Conservation (phyloP, 163 green algal genomes). For the Scenedesmus sp. region DNA sequence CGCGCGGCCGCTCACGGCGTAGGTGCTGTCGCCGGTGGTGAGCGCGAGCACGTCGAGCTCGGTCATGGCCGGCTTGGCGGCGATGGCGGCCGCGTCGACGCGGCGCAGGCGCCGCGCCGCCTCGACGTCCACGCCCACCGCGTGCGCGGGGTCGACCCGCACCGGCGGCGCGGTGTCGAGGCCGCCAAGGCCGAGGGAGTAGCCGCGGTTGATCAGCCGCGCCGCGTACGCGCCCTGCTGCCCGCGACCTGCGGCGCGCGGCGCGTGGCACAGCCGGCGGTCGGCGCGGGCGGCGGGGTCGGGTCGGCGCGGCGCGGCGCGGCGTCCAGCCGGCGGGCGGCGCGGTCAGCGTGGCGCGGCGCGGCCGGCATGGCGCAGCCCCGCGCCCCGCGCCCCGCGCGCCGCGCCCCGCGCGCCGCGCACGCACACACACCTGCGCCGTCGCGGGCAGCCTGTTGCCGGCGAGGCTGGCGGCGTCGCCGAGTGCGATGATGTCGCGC, state of each 20-base stretch:
- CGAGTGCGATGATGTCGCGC: slow-evolving; percentile 67
- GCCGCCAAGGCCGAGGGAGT: slow-evolving; percentile 57
- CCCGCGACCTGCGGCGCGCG: slow-evolving; percentile 61
- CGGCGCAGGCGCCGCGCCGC: slow-evolving; percentile 19
- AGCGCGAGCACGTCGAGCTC: slow-evolving; percentile 39
- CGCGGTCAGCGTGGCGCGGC: too few relatives aligned
- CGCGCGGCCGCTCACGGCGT: too few relatives aligned
- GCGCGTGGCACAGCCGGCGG: too few relatives aligned
- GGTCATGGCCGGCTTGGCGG: slow-evolving; percentile 27
- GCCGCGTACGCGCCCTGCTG: slow-evolving; percentile 74
- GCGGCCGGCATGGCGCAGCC: too few relatives aligned
- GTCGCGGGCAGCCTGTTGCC: slow-evolving; percentile 65
- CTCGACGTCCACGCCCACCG: slow-evolving; percentile 27
- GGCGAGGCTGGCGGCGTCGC: slow-evolving; percentile 66
- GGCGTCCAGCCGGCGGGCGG: too few relatives aligned
- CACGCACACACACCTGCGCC: slow-evolving; percentile 58
- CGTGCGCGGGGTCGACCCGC: slow-evolving; percentile 23
- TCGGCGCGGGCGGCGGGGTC: too few relatives aligned
- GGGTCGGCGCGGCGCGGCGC: too few relatives aligned
- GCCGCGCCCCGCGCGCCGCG: not conserved
- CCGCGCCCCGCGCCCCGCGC: too few relatives aligned
- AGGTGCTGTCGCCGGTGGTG: slow-evolving; percentile 39
- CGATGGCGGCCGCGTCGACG: slow-evolving; percentile 24
- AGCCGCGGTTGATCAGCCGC: slow-evolving; percentile 71
- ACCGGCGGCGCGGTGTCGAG: slow-evolving; percentile 49